These are phyloP conservation scores for Aspergillus arachidicola DNA, from an alignment of 2,329 filamentous ascomycete species.

Conservation along the genomic window DNA sequence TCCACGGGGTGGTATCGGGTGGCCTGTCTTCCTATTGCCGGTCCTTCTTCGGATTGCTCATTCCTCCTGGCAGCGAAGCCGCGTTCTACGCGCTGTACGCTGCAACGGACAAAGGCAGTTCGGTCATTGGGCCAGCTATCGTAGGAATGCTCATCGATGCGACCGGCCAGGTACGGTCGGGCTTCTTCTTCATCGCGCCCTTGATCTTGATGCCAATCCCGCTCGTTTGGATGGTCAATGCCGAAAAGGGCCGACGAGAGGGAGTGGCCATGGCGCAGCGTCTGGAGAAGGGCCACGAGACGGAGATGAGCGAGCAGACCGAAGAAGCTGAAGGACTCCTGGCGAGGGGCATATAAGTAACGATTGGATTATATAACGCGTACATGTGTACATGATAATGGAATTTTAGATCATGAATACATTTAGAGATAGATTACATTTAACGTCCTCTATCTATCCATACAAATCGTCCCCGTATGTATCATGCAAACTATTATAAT, in stretches of 20 bases:
- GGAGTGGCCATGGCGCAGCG: conserved; percentile 35
- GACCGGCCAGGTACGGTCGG: conserved; percentile 72
- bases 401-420: not conserved
- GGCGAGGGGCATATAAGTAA: conserved; percentile 12
- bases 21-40: conserved; percentile 85
- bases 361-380: not conserved
- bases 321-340: conserved; percentile 36
- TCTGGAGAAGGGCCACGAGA: conserved; percentile 16
- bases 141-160: conserved; percentile 84
- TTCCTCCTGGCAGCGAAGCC: conserved; percentile 85
- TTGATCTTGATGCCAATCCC: conserved; percentile 81
- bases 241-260: conserved; percentile 38
- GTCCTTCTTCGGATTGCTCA: conserved; percentile 82
- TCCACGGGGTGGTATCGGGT: conserved; percentile 86
- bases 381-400: not conserved
- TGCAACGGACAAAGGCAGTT: conserved; percentile 91
- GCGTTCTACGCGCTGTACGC: conserved; percentile 93
- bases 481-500: too few species aligned
- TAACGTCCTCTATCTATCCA: not conserved
- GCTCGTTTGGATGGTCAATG: conserved; percentile 71
- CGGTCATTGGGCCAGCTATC: conserved; percentile 85
- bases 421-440: not conserved
- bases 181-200: conserved; percentile 84
- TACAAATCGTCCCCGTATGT: too few species aligned
- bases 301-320: conserved; percentile 12